Evolutionary conservation across 2,329 filamentous ascomycete genomes (phyloP).

Genomic region (Ophiostoma sp.): DNA sequence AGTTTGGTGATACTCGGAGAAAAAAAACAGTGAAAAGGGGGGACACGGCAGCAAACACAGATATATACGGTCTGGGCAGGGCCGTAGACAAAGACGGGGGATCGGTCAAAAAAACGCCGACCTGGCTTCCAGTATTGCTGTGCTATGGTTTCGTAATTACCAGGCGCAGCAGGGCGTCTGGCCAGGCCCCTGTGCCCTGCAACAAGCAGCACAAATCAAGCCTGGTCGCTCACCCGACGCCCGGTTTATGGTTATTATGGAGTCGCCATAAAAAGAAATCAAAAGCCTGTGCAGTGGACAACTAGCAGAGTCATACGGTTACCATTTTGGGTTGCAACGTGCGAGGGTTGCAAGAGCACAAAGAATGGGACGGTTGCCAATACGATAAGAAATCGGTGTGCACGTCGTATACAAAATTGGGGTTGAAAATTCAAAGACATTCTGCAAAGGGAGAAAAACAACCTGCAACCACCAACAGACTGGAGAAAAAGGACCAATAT

Average conservation of each 20-base stretch:
- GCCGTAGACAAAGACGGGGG: neutral
- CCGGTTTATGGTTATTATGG: conserved; percentile 3
- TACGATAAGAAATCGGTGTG: neutral
- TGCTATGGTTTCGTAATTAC: neutral
- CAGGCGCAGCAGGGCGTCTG: neutral
- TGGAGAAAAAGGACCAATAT: neutral
- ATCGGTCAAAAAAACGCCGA: neutral
- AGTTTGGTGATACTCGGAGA: neutral
- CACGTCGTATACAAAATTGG: neutral
- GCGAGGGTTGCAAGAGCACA: neutral
- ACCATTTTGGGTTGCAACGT: neutral
- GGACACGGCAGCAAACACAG: neutral
- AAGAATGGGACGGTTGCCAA: neutral
- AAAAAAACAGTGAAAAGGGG: conserved; percentile 7
- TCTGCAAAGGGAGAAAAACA: neutral
- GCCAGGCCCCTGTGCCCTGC: neutral
- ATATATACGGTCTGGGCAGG: neutral
- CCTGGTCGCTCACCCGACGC: no score
- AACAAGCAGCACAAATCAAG: neutral
- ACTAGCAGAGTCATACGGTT: neutral
- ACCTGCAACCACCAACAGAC: neutral
- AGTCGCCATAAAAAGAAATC: neutral
- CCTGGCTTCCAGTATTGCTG: neutral
- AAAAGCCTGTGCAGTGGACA: neutral
- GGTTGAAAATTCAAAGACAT: neutral